A percentile compares a stretch with the other conserved stretches of the same genome.
phyloP scores from a whole-genome alignment of 257 asterid genomes.

The Vinca minor region DNA sequence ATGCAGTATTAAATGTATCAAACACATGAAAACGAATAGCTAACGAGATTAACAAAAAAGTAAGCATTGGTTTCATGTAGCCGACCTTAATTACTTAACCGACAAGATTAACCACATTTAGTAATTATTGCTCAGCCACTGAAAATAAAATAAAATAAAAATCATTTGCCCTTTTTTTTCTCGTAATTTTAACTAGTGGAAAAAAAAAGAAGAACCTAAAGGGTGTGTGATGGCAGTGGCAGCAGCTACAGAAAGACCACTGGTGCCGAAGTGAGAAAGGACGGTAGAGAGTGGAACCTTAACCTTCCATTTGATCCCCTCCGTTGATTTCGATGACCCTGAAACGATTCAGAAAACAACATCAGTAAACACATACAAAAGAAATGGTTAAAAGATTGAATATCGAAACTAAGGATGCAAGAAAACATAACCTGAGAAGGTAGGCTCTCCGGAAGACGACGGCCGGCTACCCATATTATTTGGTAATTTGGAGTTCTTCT shows the following conservation, averaged over 20 bases:
- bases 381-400: not conserved
- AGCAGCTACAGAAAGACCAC: slow-evolving; percentile 84
- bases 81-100: no score
- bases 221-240: slow-evolving; percentile 92
- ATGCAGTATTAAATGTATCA: not conserved
- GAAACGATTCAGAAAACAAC: not conserved
- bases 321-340: slow-evolving; percentile 27
- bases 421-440: slow-evolving; percentile 16
- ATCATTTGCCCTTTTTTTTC: not conserved
- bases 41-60: not conserved
- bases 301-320: slow-evolving; percentile 36
- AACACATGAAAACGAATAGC: not conserved
- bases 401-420: not conserved
- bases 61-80: no score
- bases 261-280: slow-evolving; percentile 66
- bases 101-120: not conserved
- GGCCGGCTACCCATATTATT: slow-evolving; percentile 13
- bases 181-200: not conserved
- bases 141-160: not conserved
- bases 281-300: slow-evolving; percentile 36
- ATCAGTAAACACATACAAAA: not conserved
- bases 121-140: not conserved
- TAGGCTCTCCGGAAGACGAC: slow-evolving; percentile 17
- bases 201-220: slow-evolving; percentile 42
- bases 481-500: not conserved